Percentiles rank a stretch among this genome's conserved stretches.
Evolutionary conservation across 2,329 filamentous ascomycete genomes (phyloP).

Genomic region (Exophiala calicioides): DNA sequence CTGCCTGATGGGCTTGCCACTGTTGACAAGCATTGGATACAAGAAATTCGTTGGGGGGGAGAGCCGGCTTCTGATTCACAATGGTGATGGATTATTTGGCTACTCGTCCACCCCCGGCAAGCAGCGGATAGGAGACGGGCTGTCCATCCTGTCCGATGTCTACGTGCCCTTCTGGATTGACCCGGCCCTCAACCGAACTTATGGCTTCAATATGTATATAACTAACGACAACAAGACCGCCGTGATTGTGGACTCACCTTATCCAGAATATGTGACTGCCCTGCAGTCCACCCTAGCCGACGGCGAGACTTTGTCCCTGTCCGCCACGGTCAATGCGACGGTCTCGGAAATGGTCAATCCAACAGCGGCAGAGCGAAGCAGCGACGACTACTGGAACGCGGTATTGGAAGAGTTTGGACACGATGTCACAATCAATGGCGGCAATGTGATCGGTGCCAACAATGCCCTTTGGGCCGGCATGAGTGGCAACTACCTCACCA

Average conservation of each 20-base stretch:
- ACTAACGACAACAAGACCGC: slow-evolving; percentile 21
- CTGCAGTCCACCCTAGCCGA: slow-evolving; percentile 15
- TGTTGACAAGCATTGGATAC: slow-evolving; percentile 12
- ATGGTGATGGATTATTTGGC: slow-evolving; percentile 16
- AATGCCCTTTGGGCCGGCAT: slow-evolving; percentile 21
- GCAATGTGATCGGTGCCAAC: slow-evolving; percentile 13
- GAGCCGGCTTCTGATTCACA: slow-evolving; percentile 4
- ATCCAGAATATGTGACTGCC: slow-evolving; percentile 12
- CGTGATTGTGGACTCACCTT: slow-evolving; percentile 19
- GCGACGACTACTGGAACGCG: slow-evolving; percentile 9
- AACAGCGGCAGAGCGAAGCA: slow-evolving; percentile 11
- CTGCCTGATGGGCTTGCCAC: slow-evolving; percentile 7
- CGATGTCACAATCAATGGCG: slow-evolving; percentile 10
- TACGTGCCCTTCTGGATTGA: slow-evolving; percentile 25
- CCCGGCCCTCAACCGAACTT: slow-evolving; percentile 16
- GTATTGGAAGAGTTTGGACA: slow-evolving; percentile 11
- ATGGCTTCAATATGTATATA: slow-evolving; percentile 24
- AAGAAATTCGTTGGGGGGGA: slow-evolving; percentile 11
- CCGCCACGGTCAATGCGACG: slow-evolving; percentile 22
- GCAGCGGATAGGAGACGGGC: slow-evolving; percentile 25
- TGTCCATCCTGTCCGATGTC: slow-evolving; percentile 17
- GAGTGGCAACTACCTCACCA: slow-evolving; percentile 13
- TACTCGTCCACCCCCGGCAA: slow-evolving; percentile 18
- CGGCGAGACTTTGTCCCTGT: slow-evolving; percentile 13
- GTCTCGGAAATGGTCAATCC: slow-evolving; percentile 19